phyloP scores from a whole-genome alignment of 2,329 filamentous ascomycete genomes.

The Aspergillus melleus region DNA sequence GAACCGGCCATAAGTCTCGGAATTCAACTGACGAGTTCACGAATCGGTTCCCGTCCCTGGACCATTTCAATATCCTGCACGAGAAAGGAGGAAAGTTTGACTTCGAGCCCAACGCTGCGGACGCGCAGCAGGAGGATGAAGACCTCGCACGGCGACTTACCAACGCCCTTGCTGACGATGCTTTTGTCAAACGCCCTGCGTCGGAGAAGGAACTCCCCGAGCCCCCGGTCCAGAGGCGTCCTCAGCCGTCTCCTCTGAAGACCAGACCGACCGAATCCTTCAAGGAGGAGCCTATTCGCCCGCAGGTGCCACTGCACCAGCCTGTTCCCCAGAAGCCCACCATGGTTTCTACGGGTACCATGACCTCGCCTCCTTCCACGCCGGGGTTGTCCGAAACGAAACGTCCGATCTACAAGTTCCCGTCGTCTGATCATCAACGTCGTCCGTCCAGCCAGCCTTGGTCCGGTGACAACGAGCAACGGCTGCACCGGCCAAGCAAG shows the following conservation, averaged over 20 bases:
- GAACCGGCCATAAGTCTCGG: slow-evolving; percentile 47
- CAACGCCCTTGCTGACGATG: slow-evolving; percentile 79
- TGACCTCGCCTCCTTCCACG: slow-evolving; percentile 62
- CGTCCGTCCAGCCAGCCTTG: slow-evolving; percentile 54
- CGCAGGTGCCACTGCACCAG: slow-evolving; percentile 38
- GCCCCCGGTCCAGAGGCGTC: slow-evolving; percentile 24
- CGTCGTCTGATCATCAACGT: slow-evolving; percentile 44
- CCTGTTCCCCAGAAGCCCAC: slow-evolving; percentile 50
- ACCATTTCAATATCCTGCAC: slow-evolving; percentile 88
- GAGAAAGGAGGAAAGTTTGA: slow-evolving; percentile 82
- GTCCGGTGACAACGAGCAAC: slow-evolving; percentile 28
- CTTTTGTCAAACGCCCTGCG: slow-evolving; percentile 60
- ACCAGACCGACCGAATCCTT: slow-evolving; percentile 24
- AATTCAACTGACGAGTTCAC: slow-evolving; percentile 74
- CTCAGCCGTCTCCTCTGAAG: slow-evolving; percentile 25
- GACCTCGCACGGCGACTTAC: slow-evolving; percentile 67
- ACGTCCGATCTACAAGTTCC: slow-evolving; percentile 56
- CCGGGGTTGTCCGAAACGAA: slow-evolving; percentile 33
- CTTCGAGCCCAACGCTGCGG: slow-evolving; percentile 63
- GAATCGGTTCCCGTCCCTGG: slow-evolving; percentile 80
- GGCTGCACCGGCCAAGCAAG: slow-evolving; percentile 23
- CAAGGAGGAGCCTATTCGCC: slow-evolving; percentile 24
- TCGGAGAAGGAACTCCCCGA: slow-evolving; percentile 31
- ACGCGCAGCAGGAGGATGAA: slow-evolving; percentile 46
- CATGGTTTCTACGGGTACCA: slow-evolving; percentile 74